Percentiles rank a stretch among this genome's conserved stretches.
Conservation (phyloP, 352 stramenopile genomes). For the Elongisporangium anandrum region DNA sequence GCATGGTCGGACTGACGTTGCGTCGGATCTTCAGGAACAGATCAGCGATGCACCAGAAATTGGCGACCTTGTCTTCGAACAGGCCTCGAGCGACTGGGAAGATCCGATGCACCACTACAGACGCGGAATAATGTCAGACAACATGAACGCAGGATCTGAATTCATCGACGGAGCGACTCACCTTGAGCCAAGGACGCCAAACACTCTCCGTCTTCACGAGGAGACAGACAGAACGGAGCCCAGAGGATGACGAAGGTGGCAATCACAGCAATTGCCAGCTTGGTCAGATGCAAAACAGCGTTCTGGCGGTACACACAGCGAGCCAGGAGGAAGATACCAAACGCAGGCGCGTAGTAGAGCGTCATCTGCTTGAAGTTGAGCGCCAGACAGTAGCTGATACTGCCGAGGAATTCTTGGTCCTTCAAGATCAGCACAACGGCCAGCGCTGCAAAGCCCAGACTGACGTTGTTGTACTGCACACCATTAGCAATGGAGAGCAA, state of each 20-base stretch:
- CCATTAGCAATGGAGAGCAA: neutral
- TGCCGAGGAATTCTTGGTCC: slow-evolving; percentile 52
- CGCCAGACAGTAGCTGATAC: slow-evolving; percentile 77
- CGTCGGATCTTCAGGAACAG: slow-evolving; percentile 70
- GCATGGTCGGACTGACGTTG: slow-evolving; percentile 34
- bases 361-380: slow-evolving; percentile 98
- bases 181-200: slow-evolving; percentile 35
- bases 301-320: slow-evolving; percentile 46
- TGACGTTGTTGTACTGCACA: slow-evolving; percentile 90
- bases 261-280: slow-evolving; percentile 73
- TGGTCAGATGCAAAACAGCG: slow-evolving; percentile 28
- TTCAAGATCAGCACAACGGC: slow-evolving; percentile 40
- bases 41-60: slow-evolving; percentile 94
- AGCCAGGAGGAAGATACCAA: slow-evolving; percentile 88
- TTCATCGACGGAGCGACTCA: slow-evolving; percentile 1
- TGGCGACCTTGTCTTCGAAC: slow-evolving; percentile 98
- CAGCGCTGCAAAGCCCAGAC: slow-evolving; percentile 69
- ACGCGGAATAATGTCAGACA: slow-evolving; percentile 1
- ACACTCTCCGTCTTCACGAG: slow-evolving; percentile 21
- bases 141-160: neutral
- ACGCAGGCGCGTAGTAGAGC: slow-evolving; percentile 91
- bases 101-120: slow-evolving; percentile 86
- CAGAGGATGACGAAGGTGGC: slow-evolving; percentile 83
- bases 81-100: slow-evolving; percentile 95
- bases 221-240: slow-evolving; percentile 71